These are phyloP conservation scores for Aurantiochytrium sp. DNA, from an alignment of 108 stramenopile species.

Conservation along the genomic window DNA sequence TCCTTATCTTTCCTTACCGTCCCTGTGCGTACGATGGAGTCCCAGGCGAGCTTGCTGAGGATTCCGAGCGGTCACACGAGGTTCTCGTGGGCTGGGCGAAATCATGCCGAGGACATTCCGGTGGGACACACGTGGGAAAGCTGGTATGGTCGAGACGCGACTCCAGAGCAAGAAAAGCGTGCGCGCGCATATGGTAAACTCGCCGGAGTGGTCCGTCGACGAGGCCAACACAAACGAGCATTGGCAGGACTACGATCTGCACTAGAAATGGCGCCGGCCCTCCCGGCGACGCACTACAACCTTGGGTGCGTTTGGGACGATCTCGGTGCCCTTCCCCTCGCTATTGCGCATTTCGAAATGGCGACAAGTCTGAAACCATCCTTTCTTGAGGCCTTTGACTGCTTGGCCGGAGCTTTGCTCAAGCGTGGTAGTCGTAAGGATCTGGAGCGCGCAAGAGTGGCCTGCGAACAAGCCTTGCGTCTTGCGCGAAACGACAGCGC, in stretches of 20 bases:
- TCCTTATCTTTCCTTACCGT: no score
- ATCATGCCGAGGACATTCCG: neutral
- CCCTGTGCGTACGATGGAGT: no score
- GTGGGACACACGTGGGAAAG: neutral
- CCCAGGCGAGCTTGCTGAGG: neutral
- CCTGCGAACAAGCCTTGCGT: neutral
- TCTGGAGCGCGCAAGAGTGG: neutral
- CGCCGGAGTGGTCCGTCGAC: neutral
- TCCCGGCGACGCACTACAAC: neutral
- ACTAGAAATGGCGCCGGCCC: neutral
- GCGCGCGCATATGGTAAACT: neutral
- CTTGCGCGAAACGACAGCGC: neutral
- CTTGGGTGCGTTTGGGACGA: neutral
- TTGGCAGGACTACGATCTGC: neutral
- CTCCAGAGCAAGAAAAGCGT: neutral
- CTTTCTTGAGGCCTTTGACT: neutral
- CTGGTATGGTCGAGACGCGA: neutral
- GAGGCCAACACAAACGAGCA: neutral
- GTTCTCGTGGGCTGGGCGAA: neutral
- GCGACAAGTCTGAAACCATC: neutral
- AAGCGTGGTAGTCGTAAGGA: neutral
- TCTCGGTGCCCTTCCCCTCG: neutral
- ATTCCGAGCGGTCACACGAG: neutral
- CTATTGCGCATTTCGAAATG: neutral
- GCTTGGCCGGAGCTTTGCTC: neutral